A percentile compares a stretch with the other conserved stretches of the same genome.
phyloP scores from a whole-genome alignment of 176 grass and related monocot genomes.

The Eleusine coracana region DNA sequence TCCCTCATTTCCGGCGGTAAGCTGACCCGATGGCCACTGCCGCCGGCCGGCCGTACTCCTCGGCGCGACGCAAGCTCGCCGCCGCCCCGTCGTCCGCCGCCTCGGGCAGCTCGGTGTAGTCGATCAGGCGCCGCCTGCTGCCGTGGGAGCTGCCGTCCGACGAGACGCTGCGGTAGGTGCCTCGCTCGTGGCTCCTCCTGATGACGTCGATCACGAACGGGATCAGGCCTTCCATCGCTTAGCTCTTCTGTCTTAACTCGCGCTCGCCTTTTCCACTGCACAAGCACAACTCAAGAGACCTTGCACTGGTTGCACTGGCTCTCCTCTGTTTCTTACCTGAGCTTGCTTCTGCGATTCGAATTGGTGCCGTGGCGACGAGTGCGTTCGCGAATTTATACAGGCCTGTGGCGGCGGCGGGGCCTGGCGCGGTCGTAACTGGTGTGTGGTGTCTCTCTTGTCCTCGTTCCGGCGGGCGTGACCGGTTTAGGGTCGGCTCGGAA shows the following conservation, averaged over 20 bases:
- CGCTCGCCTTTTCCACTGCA: too few species aligned
- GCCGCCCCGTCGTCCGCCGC: constrained; percentile 23
- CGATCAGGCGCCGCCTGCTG: constrained; percentile 50
- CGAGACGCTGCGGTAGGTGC: constrained; percentile 50
- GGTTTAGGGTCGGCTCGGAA: background rate
- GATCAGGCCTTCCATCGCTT: constrained; percentile 80
- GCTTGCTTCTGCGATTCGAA: background rate
- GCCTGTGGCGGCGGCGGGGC: background rate
- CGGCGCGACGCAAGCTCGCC: background rate
- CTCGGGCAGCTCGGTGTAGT: constrained; percentile 45
- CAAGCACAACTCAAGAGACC: background rate
- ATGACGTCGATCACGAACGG: constrained; percentile 78
- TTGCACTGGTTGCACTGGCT: too few species aligned
- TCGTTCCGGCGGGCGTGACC: background rate
- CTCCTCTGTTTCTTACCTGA: background rate
- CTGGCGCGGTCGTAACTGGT: background rate
- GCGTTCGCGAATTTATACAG: constrained; percentile 15
- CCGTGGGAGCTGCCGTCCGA: constrained; percentile 51
- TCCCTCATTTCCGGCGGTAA: constrained; percentile 44
- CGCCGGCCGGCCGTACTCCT: constrained; percentile 17
- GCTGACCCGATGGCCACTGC: background rate
- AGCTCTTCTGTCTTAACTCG: background rate
- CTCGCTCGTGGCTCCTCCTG: constrained; percentile 55
- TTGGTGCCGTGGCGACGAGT: background rate
- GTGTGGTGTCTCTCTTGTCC: background rate